phyloP scores from a whole-genome alignment of 306 rosid genomes.

The Clitoria ternatea region DNA sequence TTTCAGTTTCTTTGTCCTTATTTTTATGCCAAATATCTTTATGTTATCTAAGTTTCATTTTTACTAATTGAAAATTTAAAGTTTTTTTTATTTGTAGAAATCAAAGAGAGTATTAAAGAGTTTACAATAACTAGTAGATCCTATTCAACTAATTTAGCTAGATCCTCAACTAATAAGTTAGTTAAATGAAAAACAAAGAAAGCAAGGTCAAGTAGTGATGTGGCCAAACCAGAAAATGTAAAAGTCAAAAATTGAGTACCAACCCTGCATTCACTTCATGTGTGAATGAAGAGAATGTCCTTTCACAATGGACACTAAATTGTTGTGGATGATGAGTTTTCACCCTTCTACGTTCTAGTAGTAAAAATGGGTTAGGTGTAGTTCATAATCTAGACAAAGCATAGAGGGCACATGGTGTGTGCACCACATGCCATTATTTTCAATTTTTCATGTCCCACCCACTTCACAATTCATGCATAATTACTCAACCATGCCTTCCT shows the following conservation, averaged over 20 bases:
- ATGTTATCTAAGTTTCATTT: not conserved
- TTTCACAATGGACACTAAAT: not conserved
- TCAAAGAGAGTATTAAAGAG: too few relatives aligned
- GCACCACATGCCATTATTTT: slow-evolving; percentile 40
- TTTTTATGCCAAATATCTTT: not conserved
- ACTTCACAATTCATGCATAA: slow-evolving; percentile 71
- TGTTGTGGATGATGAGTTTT: not conserved
- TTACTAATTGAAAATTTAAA: not conserved
- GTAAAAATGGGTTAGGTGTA: slow-evolving; percentile 30
- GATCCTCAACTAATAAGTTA: too few relatives aligned
- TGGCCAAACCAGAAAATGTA: not conserved
- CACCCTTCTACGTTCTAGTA: not conserved
- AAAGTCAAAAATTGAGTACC: slow-evolving; percentile 2
- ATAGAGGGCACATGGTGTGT: slow-evolving; percentile 49
- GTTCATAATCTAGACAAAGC: slow-evolving; percentile 30
- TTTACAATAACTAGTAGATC: too few relatives aligned
- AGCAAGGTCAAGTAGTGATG: not conserved
- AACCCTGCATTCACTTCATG: slow-evolving; percentile 12
- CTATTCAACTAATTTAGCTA: too few relatives aligned
- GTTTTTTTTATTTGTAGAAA: too few relatives aligned
- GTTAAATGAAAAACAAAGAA: not conserved
- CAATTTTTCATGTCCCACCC: slow-evolving; percentile 51
- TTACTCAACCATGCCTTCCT: slow-evolving; percentile 29
- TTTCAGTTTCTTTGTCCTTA: not conserved
- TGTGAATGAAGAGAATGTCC: not conserved